Evolutionary conservation across 257 asterid species (phyloP), one percentile per base, ranked within the genome.

Genomic region (Rehmannia glutinosa): DNA sequence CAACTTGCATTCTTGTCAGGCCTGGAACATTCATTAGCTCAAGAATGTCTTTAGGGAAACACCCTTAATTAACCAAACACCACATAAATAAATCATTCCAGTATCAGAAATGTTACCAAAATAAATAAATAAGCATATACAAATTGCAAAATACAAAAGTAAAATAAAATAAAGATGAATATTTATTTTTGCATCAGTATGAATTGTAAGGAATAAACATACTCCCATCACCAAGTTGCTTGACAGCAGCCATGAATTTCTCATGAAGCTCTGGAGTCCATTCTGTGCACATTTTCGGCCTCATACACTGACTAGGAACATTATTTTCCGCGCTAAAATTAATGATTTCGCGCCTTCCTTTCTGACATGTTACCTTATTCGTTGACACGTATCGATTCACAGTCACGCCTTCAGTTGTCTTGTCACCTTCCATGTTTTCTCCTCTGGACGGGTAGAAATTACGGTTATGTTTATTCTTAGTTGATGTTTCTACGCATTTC

Each of bases 1-100:
- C 81, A 24, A 76, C 77, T 71, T 76, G 81, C 77, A 76, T 61
- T 68, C 81, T 72, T 42, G 70, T 76, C 13, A 76, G 71, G 15
- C 81, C 75, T 0, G 81, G 81, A 28, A 76, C 77, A 20, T 71
- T 76, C 81, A 76, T 76, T 8, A 72, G 27, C 60, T 76, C 72
- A 12, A 76, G 62, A 64, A 76, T 71, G 13, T 71, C 77, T 49
- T 39, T 66, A 0, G 81, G 81, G 63, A 76, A 76, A 62, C 81
- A 76, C 51, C 38, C 81, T 76, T 30, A n/a, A n/a, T 51, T 39
- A 12, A 19, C 58, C 64, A 41, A 57, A 62, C 49, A 62, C 49
- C 50, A 67, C 3, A 50, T 25, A 15, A 71, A 52, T 12, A 33
- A 16, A 8, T 12, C 30, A 53, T 28, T 38, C 0, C n/a, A 16